Conservation (phyloP, 1,284 basidiomycete genomes). For the Sporisorium scitamineum region DNA sequence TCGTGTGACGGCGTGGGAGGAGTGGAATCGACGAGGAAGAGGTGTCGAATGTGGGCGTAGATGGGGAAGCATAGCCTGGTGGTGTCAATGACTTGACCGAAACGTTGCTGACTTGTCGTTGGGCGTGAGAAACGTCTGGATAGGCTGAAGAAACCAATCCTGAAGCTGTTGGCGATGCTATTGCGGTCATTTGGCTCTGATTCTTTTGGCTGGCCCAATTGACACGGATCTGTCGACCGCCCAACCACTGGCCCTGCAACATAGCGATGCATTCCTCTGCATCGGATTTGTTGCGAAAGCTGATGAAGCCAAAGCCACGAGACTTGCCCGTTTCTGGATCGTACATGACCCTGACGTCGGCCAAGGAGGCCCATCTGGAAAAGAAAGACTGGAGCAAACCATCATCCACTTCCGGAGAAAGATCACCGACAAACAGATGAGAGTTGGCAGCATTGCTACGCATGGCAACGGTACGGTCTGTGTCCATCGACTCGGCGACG, state of each 20-base stretch:
- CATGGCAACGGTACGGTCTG: slow-evolving; percentile 5
- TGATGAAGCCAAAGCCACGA: slow-evolving; percentile 91
- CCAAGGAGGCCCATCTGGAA: slow-evolving; percentile 90
- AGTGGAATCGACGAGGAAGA: not conserved
- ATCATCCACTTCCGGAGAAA: slow-evolving; percentile 97
- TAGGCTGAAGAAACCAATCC: not conserved
- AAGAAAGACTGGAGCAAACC: slow-evolving; percentile 96
- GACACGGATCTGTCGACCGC: slow-evolving; percentile 94
- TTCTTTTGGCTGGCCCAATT: slow-evolving; percentile 99
- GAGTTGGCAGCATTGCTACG: slow-evolving; percentile 85
- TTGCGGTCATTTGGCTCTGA: slow-evolving; percentile 72
- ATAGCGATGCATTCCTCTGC: slow-evolving; percentile 97
- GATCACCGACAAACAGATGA: slow-evolving; percentile 98
- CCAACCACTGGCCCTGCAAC: slow-evolving; percentile 99
- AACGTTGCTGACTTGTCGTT: not conserved
- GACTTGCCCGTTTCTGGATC: slow-evolving; percentile 99
- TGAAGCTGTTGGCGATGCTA: not conserved
- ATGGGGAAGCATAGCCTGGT: slow-evolving; percentile 5
- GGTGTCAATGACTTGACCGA: not conserved
- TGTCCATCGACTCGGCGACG: not conserved
- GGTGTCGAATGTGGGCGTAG: slow-evolving; percentile 5
- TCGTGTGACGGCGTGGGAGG: slow-evolving; percentile 33
- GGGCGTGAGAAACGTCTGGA: not conserved
- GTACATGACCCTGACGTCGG: slow-evolving; percentile 99
- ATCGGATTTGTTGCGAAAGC: slow-evolving; percentile 94